phyloP scores from a whole-genome alignment of 352 stramenopile genomes.

The Phytophthora pini region DNA sequence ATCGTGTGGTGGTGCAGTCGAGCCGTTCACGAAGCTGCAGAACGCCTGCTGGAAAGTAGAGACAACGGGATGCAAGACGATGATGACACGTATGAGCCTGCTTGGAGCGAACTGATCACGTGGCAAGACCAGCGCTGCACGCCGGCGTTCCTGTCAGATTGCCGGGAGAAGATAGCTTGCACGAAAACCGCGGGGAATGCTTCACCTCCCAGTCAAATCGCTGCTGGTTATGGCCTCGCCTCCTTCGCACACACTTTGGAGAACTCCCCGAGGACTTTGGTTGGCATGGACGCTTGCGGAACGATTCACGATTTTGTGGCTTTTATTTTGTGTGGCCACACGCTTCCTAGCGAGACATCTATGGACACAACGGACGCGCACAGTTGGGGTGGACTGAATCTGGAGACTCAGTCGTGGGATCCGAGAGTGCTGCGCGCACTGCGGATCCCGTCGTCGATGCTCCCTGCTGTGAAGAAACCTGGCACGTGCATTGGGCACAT shows the following conservation, averaged over 20 bases:
- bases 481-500: conserved; percentile 57
- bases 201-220: conserved; percentile 38
- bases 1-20: conserved; percentile 83
- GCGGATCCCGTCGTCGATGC: conserved; percentile 59
- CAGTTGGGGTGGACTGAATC: conserved; percentile 77
- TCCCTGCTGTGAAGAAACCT: conserved; percentile 65
- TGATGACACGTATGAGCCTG: conserved; percentile 19
- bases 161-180: conserved; percentile 28
- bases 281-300: conserved; percentile 71
- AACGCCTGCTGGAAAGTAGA: conserved; percentile 35
- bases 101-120: conserved; percentile 74
- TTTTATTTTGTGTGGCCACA: conserved; percentile 74
- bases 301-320: conserved; percentile 84
- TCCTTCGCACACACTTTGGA: conserved; percentile 68
- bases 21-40: conserved; percentile 34
- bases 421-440: conserved; percentile 50
- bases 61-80: conserved; percentile 8
- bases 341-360: conserved; percentile 36
- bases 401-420: conserved; percentile 54
- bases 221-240: conserved; percentile 74
- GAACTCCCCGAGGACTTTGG: conserved; percentile 37
- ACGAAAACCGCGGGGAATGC: conserved; percentile 5
- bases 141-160: conserved; percentile 52
- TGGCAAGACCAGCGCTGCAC: conserved; percentile 86
- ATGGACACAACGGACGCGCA: conserved; percentile 84